Evolutionary conservation across 176 grass and related monocot species (phyloP), one percentile per base, ranked within the genome.

Genomic region (Elaeis guineensis): DNA sequence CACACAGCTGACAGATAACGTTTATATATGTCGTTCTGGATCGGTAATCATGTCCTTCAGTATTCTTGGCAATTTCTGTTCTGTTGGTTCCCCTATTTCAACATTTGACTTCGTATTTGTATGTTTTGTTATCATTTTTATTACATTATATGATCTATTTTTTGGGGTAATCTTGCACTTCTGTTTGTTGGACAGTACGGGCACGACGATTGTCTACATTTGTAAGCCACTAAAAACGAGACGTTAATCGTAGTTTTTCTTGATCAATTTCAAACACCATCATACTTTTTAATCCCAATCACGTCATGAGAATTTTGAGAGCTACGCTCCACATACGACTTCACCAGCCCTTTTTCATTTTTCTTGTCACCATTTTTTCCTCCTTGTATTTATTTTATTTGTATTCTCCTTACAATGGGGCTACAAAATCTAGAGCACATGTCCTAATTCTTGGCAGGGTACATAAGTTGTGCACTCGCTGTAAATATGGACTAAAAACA

Each of bases 1-100:
- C 35, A 83, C 86, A 9, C 73, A 75, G 67, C 63, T 95, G 49
- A 95, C 90, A 14, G 90, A 95, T 39, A 95, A 90, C 73, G 90
- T 95, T n/a, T 90, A 81, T 54, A 67, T 95, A 18, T 95, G 90
- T 52, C 79, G 86, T 52, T 95, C 82, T 76, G 90, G 90, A 86
- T 95, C 90, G 65, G 90, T 95, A 89, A 95, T 77, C 73, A 24
- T 5, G 39, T 39, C 1, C 54, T 16, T 23, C 16, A 0, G 3
- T 17, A 26, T 59, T 26, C 17, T 30, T 21, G 7, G 8, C 22
- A 26, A 24, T 12, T 2, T 59, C 15, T 21, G 23, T 2, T 59
- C 15, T 21, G 23, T 58, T 8, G 23, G 1, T 8, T 29, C 16
- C 22, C 5, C 2, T 28, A 12, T 29, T 59, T 29, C 25, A 24